Base-by-base conservation (phyloP, 202 grass and related monocot species). In the Musa balbisiana region DNA sequence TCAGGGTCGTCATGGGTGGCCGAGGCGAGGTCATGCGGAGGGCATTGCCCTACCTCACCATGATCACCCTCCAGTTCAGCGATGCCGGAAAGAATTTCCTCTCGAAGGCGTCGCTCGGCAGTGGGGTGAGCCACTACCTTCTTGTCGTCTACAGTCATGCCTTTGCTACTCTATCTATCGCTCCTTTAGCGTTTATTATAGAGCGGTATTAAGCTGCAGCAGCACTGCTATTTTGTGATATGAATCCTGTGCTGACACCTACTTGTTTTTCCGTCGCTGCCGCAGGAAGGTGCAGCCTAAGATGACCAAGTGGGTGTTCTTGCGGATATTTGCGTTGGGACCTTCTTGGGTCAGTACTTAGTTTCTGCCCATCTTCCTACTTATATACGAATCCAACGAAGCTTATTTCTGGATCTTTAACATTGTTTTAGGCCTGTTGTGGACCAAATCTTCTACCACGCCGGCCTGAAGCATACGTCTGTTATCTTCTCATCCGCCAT, bases 51-150 rank as follows among this genome's bases (percentile, higher is more conserved):
- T 97, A 97, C 88, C 77, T 97, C 79, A 87, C 90, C 83, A 97
- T 97, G 90, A 86, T 89, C 68, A 89, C 82, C 17, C 81, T 97
- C 58, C 90, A 97, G 62, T 97, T 97, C 74, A 88, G 93, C 27
- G 93, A 97, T n/a, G 90, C 93, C 4, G 93, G 93, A 58, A 97
- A 93, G 93, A 97, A 93, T 83, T 82, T 97, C n/a, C 87, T 97
- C 66, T 89, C 93, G 43, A 97, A 97, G 80, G 90, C 93, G 15
- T 93, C 93, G 10, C 90, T 93, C 69, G 91, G 91, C 79, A 82
- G 81, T 33, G 93, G 93, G 79, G 93, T 97, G 93, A 97, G 93
- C 84, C 93, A 93, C 53, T 97, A 93, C 66, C 88, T 97, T 27
- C 88, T 97, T 53, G 93, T 97, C 24, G 93, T 97, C 1, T 97